Evolutionary conservation across 2,329 filamentous ascomycete species (phyloP), one percentile per base, ranked within the genome.

Genomic region (Metarhizium sp.): DNA sequence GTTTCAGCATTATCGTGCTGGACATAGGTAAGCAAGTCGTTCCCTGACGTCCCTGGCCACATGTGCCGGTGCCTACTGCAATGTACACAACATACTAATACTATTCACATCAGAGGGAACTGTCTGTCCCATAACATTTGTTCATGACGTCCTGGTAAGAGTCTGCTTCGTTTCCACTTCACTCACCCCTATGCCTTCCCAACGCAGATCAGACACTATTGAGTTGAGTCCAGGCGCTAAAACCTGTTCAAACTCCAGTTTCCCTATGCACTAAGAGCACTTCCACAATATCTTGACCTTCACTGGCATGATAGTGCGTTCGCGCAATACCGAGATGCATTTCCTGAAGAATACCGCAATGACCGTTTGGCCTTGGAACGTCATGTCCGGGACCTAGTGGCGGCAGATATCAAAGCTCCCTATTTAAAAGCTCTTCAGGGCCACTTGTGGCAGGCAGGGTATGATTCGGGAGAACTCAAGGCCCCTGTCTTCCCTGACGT

Each of bases 391-490:
- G 84, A 90, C 64, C 78, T 92, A 59, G 86, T 89, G 63, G 73
- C 77, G 58, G 79, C 78, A 59, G 88, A 94, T 67, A 77, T 90
- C 65, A 94, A 92, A 71, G 77, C 84, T 57, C 74, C 86, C 46
- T 91, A 90, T 69, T 76, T 92, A 59, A 94, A 94, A 74, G 81
- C 81, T 57, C 81, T 92, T 47, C 88, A 94, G 73, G 87, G 89
- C 62, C 84, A 88, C 63, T 78, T 94, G 45, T 94, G 88, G 88
- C 76, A 84, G 64, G 78, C 78, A 43, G 89, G 89, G 57, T 94
- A 92, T 72, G 75, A 77, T 58, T 80, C 78, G 52, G 87, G 87
- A 53, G 77, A 82, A 59, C 79, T 92, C 59, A 79, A 80, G 59
- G 88, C 88, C 30, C 86, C 87, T 10, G 75, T 94, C 57, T 94